These are phyloP conservation scores for Stagonosporopsis vannaccii DNA, from an alignment of 2,329 filamentous ascomycete species.

Conservation along the genomic window DNA sequence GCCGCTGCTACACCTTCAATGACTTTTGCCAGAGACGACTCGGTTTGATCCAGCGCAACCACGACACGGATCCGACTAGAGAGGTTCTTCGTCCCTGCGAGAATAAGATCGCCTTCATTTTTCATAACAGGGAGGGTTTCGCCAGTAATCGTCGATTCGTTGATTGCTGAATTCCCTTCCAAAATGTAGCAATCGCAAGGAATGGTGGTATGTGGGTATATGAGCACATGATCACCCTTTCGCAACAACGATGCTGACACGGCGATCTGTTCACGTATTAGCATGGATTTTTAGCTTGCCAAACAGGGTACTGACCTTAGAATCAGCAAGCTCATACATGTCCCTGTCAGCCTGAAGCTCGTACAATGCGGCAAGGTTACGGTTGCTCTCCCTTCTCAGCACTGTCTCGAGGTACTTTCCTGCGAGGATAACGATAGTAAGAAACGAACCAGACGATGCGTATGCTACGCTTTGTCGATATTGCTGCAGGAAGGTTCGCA, in stretches of 20 bases:
- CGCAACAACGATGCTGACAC: conserved; percentile 4
- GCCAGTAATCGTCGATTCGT: conserved; percentile 21
- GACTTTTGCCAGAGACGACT: conserved; percentile 15
- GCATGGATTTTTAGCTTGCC: neutral
- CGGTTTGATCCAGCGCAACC: conserved; percentile 9
- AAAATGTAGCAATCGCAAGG: conserved; percentile 21
- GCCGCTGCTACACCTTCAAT: conserved; percentile 17
- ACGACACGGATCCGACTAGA: conserved; percentile 3
- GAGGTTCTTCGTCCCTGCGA: conserved; percentile 17
- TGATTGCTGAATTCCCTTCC: conserved; percentile 12
- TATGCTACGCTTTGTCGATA: neutral
- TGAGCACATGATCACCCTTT: conserved; percentile 18
- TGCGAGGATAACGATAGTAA: conserved; percentile 9
- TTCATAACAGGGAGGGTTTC: conserved; percentile 14
- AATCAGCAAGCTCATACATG: neutral
- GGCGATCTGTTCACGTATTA: neutral
- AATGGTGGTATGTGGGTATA: conserved; percentile 5
- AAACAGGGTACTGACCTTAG: neutral
- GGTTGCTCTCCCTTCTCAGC: conserved; percentile 6
- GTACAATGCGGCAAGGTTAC: conserved; percentile 12
- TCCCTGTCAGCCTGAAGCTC: conserved; percentile 13
- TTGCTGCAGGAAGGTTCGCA: neutral
- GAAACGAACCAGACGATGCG: conserved; percentile 5
- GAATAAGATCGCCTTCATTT: conserved; percentile 14
- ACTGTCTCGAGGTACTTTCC: conserved; percentile 14